Conservation (phyloP, 2,329 filamentous ascomycete species). For the Colletotrichum chlorophyti region DNA sequence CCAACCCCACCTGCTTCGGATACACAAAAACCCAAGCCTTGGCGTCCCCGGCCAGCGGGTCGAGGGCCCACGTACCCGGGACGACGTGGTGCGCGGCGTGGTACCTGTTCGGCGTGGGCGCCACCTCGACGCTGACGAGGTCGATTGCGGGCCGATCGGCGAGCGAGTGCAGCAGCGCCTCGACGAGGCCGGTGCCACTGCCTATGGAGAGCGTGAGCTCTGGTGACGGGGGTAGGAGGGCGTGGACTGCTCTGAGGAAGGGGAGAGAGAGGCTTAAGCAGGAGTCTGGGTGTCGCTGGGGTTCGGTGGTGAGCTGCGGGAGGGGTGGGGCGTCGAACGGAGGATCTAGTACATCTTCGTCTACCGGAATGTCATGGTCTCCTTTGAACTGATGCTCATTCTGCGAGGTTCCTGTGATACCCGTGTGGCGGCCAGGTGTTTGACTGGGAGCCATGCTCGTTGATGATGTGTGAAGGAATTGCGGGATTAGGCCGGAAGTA, state of each 20-base stretch:
- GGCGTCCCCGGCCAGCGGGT: conserved; percentile 33
- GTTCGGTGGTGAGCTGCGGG: conserved; percentile 3
- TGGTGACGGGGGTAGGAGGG: conserved; percentile 6
- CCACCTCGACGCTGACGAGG: conserved; percentile 22
- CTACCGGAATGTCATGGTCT: background rate
- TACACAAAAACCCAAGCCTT: conserved; percentile 41
- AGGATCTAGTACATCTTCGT: conserved; percentile 2
- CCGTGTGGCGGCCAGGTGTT: no score
- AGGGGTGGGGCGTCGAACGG: background rate
- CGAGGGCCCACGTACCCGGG: conserved; percentile 39
- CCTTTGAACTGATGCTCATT: background rate
- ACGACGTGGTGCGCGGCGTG: conserved; percentile 33
- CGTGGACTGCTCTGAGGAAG: conserved; percentile 31
- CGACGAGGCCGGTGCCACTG: conserved; percentile 39
- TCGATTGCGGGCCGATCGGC: conserved; percentile 4
- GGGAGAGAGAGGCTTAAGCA: conserved; percentile 37
- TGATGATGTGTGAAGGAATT: no score
- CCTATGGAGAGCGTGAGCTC: conserved; percentile 35
- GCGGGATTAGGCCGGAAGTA: background rate
- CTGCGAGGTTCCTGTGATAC: no score
- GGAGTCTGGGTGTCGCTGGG: conserved; percentile 33
- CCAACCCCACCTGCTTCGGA: conserved; percentile 38
- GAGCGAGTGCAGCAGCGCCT: conserved; percentile 33
- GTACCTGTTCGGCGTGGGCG: conserved; percentile 1
- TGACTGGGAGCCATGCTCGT: background rate